Base-by-base conservation (phyloP, 768 basidiomycete species). In the Naematelia encephala region DNA sequence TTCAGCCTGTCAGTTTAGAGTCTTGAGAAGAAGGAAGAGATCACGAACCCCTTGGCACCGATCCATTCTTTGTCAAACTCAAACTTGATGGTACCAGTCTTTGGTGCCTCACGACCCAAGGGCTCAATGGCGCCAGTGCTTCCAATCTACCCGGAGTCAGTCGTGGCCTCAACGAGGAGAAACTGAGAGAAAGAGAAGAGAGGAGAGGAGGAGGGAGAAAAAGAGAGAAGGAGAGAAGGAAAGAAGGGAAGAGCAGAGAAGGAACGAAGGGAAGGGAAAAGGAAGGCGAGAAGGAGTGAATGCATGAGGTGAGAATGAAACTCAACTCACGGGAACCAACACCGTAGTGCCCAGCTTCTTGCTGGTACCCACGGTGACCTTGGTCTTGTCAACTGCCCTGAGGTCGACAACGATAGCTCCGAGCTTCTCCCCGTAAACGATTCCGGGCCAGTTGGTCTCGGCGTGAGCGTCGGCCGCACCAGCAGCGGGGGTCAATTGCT, bases 31-130 rank as follows among this genome's bases (percentile, higher is more conserved):
- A n/a, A n/a, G n/a, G n/a, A n/a, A n/a, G n/a, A n/a, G n/a, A n/a
- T n/a, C 0, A 66, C 74, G 56, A 53, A 73, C 74, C 57, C 74
- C 60, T 75, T 73, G 25, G 74, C 74, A 43, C 74, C 74, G 49
- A 75, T 70, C 74, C 74, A 75, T 26, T 73, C 72, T 56, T 69
- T 73, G 66, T 75, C 74, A 58, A 75, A 75, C 45, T 73, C 65
- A 50, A 75, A 67, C 54, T 64, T 61, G 68, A 75, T 72, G 21
- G 57, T 55, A 5, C 74, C 74, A 11, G 68, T 62, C 54, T 70
- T 70, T n/a, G 64, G 58, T 30, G 25, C 48, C 16, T 50, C 27
- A 14, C 22, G 14, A 14, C 48, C 48, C 12, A 50, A 5, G 5
- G 55, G 45, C 42, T 54, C 53, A 8, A 56, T 13, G 23, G 27